phyloP scores from a whole-genome alignment of 2,329 filamentous ascomycete genomes.

The Neonectria faginata region DNA sequence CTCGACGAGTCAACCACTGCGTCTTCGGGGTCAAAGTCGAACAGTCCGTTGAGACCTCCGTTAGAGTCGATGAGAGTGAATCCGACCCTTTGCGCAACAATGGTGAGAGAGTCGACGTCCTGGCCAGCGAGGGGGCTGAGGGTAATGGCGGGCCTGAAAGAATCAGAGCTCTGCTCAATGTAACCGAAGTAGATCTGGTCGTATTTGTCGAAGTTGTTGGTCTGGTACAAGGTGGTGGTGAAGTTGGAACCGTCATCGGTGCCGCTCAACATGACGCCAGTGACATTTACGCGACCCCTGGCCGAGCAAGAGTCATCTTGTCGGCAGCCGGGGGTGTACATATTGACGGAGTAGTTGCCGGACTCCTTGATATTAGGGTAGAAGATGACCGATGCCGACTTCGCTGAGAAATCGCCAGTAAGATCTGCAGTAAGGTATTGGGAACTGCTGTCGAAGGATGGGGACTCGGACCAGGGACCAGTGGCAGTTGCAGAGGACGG shows the following conservation, averaged over 20 bases:
- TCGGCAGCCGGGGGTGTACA: slow-evolving; percentile 92
- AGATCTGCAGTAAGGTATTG: slow-evolving; percentile 81
- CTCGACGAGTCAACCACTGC: slow-evolving; percentile 67
- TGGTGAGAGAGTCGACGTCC: slow-evolving; percentile 69
- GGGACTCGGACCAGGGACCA: slow-evolving; percentile 79
- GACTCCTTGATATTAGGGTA: slow-evolving; percentile 86
- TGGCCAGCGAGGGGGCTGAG: slow-evolving; percentile 77
- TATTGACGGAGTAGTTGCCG: slow-evolving; percentile 89
- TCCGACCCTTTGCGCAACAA: slow-evolving; percentile 90
- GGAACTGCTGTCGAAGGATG: slow-evolving; percentile 76
- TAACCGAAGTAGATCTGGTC: slow-evolving; percentile 90
- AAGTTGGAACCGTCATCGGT: slow-evolving; percentile 59
- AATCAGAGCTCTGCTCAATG: slow-evolving; percentile 78
- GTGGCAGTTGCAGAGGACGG: slow-evolving; percentile 75
- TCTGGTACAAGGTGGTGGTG: slow-evolving; percentile 80
- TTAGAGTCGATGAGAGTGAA: slow-evolving; percentile 81
- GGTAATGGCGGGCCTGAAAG: slow-evolving; percentile 85
- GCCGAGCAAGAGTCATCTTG: slow-evolving; percentile 81
- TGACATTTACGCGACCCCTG: slow-evolving; percentile 86
- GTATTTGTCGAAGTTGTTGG: slow-evolving; percentile 96
- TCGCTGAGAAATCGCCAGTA: slow-evolving; percentile 63
- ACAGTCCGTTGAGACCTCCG: slow-evolving; percentile 88
- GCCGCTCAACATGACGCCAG: slow-evolving; percentile 73
- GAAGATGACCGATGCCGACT: slow-evolving; percentile 79
- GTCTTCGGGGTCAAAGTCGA: slow-evolving; percentile 80